Evolutionary conservation across 148 eudicot genomes (phyloP).

Genomic region (Amaranthus cruentus): DNA sequence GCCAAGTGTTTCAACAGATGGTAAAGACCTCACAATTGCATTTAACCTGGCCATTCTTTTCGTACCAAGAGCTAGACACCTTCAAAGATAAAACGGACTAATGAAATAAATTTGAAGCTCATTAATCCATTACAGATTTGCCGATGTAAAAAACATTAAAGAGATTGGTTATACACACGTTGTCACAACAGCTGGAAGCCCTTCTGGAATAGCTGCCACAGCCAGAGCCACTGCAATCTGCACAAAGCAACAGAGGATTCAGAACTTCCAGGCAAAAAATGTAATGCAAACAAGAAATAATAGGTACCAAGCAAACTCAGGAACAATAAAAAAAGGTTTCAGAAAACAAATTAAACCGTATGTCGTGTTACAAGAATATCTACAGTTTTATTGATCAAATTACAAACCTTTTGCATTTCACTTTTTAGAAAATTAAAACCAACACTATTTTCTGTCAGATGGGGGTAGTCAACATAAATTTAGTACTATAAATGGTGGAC

Average conservation of each 20-base stretch:
- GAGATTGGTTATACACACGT: slow-evolving; percentile 45
- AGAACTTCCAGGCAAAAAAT: background rate
- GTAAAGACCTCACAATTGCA: slow-evolving; percentile 96
- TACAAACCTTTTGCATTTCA: background rate
- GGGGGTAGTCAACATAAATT: too few species aligned
- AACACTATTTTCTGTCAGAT: too few species aligned
- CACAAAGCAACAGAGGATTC: slow-evolving; percentile 8
- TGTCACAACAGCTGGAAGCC: slow-evolving; percentile 95
- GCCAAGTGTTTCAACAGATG: slow-evolving; percentile 97
- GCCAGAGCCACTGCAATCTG: slow-evolving; percentile 94
- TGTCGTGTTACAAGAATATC: background rate
- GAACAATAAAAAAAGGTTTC: background rate
- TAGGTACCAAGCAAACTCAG: background rate
- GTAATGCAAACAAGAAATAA: background rate
- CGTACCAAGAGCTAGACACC: slow-evolving; percentile 99
- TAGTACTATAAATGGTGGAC: too few species aligned
- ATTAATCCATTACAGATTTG: background rate
- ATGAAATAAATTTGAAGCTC: slow-evolving; percentile 12
- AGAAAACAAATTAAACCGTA: background rate
- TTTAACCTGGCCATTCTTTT: slow-evolving; percentile 97
- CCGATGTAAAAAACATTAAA: slow-evolving; percentile 1
- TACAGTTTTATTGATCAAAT: background rate
- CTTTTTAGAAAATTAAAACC: background rate
- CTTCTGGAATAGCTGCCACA: slow-evolving; percentile 94
- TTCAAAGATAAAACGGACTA: slow-evolving; percentile 19